phyloP scores from a whole-genome alignment of 2,329 filamentous ascomycete species.

The Camptophora hylomeconis region DNA sequence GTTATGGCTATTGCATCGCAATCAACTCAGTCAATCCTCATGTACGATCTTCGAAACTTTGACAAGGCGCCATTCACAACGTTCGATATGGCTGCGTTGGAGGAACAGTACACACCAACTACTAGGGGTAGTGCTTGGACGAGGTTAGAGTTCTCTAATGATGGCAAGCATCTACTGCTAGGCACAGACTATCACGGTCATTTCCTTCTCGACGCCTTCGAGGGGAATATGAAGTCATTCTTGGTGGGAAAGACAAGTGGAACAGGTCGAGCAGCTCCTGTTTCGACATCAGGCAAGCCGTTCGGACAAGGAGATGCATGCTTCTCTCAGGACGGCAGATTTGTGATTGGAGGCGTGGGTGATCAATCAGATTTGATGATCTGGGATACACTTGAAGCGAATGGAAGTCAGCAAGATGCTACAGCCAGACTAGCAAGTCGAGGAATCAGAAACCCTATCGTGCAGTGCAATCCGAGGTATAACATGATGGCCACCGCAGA shows the following conservation, averaged over 20 bases:
- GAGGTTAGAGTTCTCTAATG: conserved; percentile 88
- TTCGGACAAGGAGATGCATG: conserved; percentile 61
- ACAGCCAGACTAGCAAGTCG: conserved; percentile 26
- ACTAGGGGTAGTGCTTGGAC: conserved; percentile 54
- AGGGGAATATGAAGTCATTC: conserved; percentile 65
- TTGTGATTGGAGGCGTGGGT: conserved; percentile 66
- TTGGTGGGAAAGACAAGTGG: conserved; percentile 38
- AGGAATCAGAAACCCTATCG: conserved; percentile 52
- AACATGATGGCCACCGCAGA: conserved; percentile 89
- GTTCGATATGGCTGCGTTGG: conserved; percentile 57
- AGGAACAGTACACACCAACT: conserved; percentile 41
- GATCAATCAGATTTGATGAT: conserved; percentile 60
- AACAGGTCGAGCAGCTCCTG: conserved; percentile 36
- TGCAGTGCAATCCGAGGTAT: conserved; percentile 81
- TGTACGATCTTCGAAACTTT: conserved; percentile 90
- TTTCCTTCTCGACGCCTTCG: conserved; percentile 86
- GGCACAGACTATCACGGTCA: conserved; percentile 76
- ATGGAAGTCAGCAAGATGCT: conserved; percentile 46
- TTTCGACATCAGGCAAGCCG: conserved; percentile 41
- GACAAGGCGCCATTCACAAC: conserved; percentile 79
- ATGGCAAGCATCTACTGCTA: conserved; percentile 75
- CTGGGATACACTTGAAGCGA: conserved; percentile 59
- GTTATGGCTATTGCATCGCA: conserved; percentile 86
- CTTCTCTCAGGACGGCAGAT: conserved; percentile 81
- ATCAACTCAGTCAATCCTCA: conserved; percentile 61